Conservation (phyloP, 169 alveolate genomes). For the Perkinsus marinus region DNA sequence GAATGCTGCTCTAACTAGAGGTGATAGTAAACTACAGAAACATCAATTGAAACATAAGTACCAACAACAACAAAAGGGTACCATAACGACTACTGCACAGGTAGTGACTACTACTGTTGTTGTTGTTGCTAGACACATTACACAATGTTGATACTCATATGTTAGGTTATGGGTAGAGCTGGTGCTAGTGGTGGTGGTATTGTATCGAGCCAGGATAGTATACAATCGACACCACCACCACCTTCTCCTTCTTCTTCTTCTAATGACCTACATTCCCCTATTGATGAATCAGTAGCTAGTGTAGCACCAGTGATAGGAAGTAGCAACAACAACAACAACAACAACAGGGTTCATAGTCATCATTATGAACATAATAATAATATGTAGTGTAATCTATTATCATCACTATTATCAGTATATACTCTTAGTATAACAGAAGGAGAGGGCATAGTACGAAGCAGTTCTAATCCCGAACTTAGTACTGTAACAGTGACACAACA, state of each 20-base stretch:
- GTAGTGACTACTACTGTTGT: not conserved
- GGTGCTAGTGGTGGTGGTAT: not conserved
- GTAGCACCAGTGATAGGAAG: no score
- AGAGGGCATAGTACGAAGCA: not conserved
- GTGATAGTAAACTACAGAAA: not conserved
- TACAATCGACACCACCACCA: no score
- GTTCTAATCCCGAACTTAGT: not conserved
- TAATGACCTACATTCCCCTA: no score
- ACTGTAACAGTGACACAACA: not conserved
- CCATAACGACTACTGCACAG: not conserved
- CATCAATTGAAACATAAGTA: not conserved
- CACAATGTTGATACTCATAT: not conserved
- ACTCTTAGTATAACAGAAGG: not conserved
- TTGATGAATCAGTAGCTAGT: no score
- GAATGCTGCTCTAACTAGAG: not conserved
- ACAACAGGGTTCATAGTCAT: no score
- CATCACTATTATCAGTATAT: not conserved
- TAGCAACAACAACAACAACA: no score
- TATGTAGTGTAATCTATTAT: no score
- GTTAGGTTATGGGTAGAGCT: not conserved
- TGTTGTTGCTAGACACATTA: not conserved
- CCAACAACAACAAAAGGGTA: not conserved
- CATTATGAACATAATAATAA: no score
- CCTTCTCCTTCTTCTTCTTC: no score
- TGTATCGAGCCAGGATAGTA: not conserved